These are phyloP conservation scores for Vitis riparia DNA, from an alignment of 164 flowering plant species.

Conservation along the genomic window DNA sequence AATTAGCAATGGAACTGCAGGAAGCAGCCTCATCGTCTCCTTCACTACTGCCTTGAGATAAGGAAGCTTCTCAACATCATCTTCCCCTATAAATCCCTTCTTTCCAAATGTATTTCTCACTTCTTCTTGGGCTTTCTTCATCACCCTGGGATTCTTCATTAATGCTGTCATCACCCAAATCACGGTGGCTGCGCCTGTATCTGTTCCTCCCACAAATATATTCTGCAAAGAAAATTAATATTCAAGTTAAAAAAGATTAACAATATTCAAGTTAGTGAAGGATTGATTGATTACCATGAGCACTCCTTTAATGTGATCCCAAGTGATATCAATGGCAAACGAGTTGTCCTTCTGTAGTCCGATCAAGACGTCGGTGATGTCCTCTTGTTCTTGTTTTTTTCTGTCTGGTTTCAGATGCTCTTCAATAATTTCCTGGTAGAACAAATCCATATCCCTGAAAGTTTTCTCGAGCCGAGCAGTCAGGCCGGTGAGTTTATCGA, in stretches of 20 bases:
- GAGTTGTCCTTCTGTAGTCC: conserved; percentile 5
- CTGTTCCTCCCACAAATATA: no score
- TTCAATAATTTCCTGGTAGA: conserved; percentile 15
- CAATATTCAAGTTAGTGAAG: no score
- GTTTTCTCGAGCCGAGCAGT: conserved; percentile 5
- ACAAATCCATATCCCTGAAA: conserved; percentile 8
- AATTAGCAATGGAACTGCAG: conserved; percentile 26
- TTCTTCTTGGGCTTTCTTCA: conserved; percentile 25
- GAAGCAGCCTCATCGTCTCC: conserved; percentile 34
- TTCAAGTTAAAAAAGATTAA: no score
- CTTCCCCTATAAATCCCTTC: conserved; percentile 17
- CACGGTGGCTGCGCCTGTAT: no score
- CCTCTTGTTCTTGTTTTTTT: conserved; percentile 11
- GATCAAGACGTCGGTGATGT: conserved; percentile 14
- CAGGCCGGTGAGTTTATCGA: conserved; percentile 15
- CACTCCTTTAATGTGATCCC: conserved; percentile 23
- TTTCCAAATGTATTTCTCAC: conserved; percentile 10
- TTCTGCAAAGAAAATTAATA: background rate
- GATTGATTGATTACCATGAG: conserved; percentile 15
- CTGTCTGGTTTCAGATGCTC: conserved; percentile 13
- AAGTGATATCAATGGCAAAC: conserved; percentile 11
- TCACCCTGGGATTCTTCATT: conserved; percentile 16
- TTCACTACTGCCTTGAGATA: conserved; percentile 34
- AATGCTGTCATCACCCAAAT: conserved; percentile 5
- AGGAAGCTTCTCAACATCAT: conserved; percentile 19